Evolutionary conservation across 805 yeast genomes (phyloP), one percentile per base, ranked within the genome.

Genomic region (Alloascoidea hylecoeti): DNA sequence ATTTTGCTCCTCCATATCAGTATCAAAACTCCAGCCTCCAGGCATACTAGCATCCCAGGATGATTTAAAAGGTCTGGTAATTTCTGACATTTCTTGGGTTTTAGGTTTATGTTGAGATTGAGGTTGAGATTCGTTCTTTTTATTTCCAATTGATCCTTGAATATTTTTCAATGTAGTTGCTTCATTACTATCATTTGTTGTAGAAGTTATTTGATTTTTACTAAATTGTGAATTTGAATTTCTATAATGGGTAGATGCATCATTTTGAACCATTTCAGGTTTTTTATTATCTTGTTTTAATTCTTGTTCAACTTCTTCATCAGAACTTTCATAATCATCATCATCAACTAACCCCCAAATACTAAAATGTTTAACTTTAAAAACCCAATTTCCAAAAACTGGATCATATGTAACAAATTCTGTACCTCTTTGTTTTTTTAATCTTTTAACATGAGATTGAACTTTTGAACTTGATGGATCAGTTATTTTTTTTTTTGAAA

Each of bases 311-410:
- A 47, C 51, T 17, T 66, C 68, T 6, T 61, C 65, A 44, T 75
- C 85, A 33, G 72, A 64, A 5, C 45, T 46, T 30, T 68, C 70
- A 12, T 63, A 76, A 33, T 67, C 74, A 16, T 68, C 75, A 17
- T 78, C 84, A 45, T 76, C 81, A 14, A 78, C 67, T 30, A 92
- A 58, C 4, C 97, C 97, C 96, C 96, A 92, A 4, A 82, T 72
- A 60, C 95, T 85, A 50, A 92, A 92, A 60, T 92, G 98, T 46
- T 80, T 75, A 5, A 88, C 96, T 47, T 66, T 71, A 57, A 84
- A 86, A 1, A 78, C 75, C 85, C 88, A 86, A 3, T 70, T 57
- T 27, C 84, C 83, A 3, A 73, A 70, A 18, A 76, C 64, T 3
- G 86, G 85, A 48, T 81, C 86, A 51, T 78, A 86, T 3, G 86